A percentile compares a stretch with the other conserved stretches of the same genome.
These are phyloP conservation scores for Ramaria rubella DNA, from an alignment of 768 basidiomycete species.

Conservation along the genomic window DNA sequence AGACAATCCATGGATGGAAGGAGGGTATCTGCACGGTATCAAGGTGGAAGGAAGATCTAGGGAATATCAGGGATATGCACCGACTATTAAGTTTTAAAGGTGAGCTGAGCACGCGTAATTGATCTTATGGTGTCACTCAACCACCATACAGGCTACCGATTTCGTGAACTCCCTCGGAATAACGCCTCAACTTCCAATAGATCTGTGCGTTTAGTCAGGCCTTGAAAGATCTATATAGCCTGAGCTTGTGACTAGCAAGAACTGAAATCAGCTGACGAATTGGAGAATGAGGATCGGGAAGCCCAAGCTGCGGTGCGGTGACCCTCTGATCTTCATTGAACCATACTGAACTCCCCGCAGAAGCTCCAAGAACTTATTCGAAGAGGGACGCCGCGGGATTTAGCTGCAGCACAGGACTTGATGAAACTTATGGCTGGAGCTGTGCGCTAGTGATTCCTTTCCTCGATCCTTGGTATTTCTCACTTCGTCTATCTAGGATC, in stretches of 20 bases:
- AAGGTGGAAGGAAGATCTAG: slow-evolving; percentile 93
- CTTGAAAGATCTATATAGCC: neutral
- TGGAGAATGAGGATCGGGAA: slow-evolving; percentile 90
- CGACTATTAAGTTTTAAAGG: slow-evolving; percentile 91
- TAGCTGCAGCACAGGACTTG: slow-evolving; percentile 91
- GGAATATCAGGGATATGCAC: slow-evolving; percentile 98
- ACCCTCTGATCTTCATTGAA: neutral
- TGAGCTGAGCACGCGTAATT: slow-evolving; percentile 27
- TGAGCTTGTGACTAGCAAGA: slow-evolving; percentile 51
- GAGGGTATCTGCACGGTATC: slow-evolving; percentile 84
- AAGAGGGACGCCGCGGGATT: slow-evolving; percentile 89
- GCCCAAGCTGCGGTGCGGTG: slow-evolving; percentile 73
- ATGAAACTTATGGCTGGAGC: slow-evolving; percentile 96
- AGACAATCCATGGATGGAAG: slow-evolving; percentile 91
- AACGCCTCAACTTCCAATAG: slow-evolving; percentile 3
- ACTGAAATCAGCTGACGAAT: slow-evolving; percentile 90
- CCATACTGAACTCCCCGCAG: slow-evolving; percentile 16
- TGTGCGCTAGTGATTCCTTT: slow-evolving; percentile 21
- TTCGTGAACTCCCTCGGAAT: slow-evolving; percentile 17
- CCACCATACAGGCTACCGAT: slow-evolving; percentile 18
- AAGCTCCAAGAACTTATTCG: slow-evolving; percentile 99
- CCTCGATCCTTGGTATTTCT: neutral
- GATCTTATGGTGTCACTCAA: neutral
- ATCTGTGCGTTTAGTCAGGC: slow-evolving; percentile 5
- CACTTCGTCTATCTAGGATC: slow-evolving; percentile 42